These are phyloP conservation scores for Oenanthe javanica DNA, from an alignment of 140 eudicot species.

Conservation along the genomic window DNA sequence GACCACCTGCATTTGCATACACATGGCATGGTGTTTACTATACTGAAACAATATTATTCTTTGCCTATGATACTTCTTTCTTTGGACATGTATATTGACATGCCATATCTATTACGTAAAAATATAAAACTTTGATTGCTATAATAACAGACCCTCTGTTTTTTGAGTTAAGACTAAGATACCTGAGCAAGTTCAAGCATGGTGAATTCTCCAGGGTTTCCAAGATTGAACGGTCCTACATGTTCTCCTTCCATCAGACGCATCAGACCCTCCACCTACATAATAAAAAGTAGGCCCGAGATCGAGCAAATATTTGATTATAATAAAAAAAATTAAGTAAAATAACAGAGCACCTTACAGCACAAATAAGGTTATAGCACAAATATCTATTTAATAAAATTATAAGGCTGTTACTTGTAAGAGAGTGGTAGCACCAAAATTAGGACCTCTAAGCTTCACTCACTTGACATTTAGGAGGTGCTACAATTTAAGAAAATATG, in stretches of 20 bases:
- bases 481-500: neutral
- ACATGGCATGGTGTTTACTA: neutral
- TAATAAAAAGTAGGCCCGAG: neutral
- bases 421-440: neutral
- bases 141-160: neutral
- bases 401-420: no score
- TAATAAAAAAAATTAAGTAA: no score
- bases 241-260: conserved; percentile 64
- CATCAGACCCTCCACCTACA: conserved; percentile 63
- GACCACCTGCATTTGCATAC: neutral
- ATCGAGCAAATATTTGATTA: neutral
- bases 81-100: neutral
- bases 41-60: neutral
- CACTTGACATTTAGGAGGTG: neutral
- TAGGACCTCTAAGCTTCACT: neutral
- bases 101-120: neutral
- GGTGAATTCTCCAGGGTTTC: conserved; percentile 65
- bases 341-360: neutral
- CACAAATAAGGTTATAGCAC: no score
- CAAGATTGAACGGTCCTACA: conserved; percentile 59
- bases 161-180: neutral
- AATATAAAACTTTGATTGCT: no score
- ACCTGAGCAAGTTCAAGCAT: conserved; percentile 79
- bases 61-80: neutral
- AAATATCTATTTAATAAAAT: no score